Evolutionary conservation across 352 stramenopile genomes (phyloP).

Genomic region (Phytopythium mirpurense): DNA sequence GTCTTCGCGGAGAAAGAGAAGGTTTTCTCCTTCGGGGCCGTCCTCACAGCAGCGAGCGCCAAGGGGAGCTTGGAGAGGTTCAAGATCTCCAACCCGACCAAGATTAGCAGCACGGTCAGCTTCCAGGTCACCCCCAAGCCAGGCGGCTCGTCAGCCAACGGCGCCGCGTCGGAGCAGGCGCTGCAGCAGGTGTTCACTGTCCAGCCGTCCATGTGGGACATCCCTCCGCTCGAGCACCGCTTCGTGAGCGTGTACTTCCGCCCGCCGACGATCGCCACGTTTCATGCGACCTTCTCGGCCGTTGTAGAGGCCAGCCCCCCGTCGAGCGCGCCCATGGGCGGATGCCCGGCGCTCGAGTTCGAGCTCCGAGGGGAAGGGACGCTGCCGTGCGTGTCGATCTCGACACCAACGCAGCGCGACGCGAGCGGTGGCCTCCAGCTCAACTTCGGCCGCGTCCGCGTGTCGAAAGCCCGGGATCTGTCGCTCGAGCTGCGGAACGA

Average conservation of each 20-base stretch:
- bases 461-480: slow-evolving; percentile 67
- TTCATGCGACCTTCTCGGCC: slow-evolving; percentile 76
- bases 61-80: slow-evolving; percentile 89
- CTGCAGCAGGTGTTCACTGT: slow-evolving; percentile 71
- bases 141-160: slow-evolving; percentile 13
- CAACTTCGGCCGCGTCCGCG: slow-evolving; percentile 74
- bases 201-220: slow-evolving; percentile 89
- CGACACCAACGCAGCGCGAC: slow-evolving; percentile 72
- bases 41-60: slow-evolving; percentile 56
- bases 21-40: slow-evolving; percentile 85
- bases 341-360: slow-evolving; percentile 73
- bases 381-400: slow-evolving; percentile 89
- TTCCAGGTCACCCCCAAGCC: slow-evolving; percentile 58
- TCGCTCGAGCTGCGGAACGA: slow-evolving; percentile 86
- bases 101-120: slow-evolving; percentile 87
- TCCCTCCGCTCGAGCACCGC: slow-evolving; percentile 91
- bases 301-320: slow-evolving; percentile 73
- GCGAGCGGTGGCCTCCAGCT: slow-evolving; percentile 55
- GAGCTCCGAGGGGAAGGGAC: slow-evolving; percentile 90
- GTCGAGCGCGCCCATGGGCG: slow-evolving; percentile 2
- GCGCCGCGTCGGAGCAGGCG: background rate
- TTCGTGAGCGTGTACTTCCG: slow-evolving; percentile 95
- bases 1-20: slow-evolving; percentile 84
- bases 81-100: slow-evolving; percentile 95
- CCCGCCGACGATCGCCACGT: slow-evolving; percentile 81